Base-by-base conservation (phyloP, 805 yeast genomes). In the Groenewaldozyma tartarivorans region DNA sequence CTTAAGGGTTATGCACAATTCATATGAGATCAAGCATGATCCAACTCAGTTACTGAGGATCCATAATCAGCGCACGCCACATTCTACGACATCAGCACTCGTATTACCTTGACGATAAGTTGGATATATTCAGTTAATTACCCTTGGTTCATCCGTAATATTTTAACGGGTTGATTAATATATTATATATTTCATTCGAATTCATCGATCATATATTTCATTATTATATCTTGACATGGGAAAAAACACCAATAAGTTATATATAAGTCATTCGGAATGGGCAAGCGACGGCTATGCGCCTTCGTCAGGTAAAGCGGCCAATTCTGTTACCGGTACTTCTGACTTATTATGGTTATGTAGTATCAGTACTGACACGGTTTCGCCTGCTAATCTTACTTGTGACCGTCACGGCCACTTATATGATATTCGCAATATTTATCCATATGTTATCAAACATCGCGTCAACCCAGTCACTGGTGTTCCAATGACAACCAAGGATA, bases 241-340 rank as follows among this genome's bases (percentile, higher is more conserved):
- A 18, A 61, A 60, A 38, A 60, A 58, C 40, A 60, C 64, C 2
- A 64, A 60, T 40, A 60, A 60, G 42, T 44, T 61, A 17, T 60
- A 49, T 43, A 53, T 60, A 15, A 61, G 64, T 7, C 63, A 57
- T 21, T 55, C 61, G 3, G 64, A 60, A 49, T 57, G 62, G 61
- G 49, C 51, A 13, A 47, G 48, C 1, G 55, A 54, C 3, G 58
- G 9, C 18, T 53, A 56, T 40, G 36, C 53, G 15, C 57, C 56
- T 7, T 33, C 42, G 15, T 35, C 34, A 16, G 31, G 40, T 18
- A 38, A 19, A 4, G 18, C 37, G 17, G 16, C 26, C 6, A 13
- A 13, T 24, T 20, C 36, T 35, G 19, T 26, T 36, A 7, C 40
- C 20, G 45, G 40, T 26, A 16, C 48, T 34, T 22, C 46, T 37